Evolutionary conservation across 305 asterid genomes (phyloP).

Genomic region (Solanum aculeatissimum): DNA sequence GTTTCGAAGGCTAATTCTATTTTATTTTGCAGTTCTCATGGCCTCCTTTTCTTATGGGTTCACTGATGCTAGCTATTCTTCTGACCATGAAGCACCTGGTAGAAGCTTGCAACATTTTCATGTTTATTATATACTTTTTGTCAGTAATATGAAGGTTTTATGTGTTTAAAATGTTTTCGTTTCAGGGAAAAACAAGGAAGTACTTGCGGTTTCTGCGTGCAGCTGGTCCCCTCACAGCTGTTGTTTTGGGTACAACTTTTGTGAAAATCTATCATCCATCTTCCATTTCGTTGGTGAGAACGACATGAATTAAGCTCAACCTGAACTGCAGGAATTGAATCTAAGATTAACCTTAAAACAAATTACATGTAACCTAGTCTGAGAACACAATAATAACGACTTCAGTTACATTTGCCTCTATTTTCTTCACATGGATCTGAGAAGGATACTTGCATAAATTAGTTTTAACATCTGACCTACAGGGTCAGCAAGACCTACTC

Average conservation of each 20-base stretch:
- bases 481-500: not conserved
- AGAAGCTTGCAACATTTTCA: conserved; percentile 15
- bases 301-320: conserved; percentile 11
- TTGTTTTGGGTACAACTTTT: conserved; percentile 69
- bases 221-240: conserved; percentile 94
- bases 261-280: conserved; percentile 66
- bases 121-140: not conserved
- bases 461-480: not conserved
- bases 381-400: not conserved
- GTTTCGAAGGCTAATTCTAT: conserved; percentile 8
- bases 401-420: not conserved
- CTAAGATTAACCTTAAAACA: not conserved
- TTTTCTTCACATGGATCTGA: not conserved
- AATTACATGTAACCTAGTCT: not conserved
- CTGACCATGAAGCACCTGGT: conserved; percentile 88
- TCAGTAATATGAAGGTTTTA: not conserved
- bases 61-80: conserved; percentile 59
- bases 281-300: conserved; percentile 87
- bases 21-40: conserved; percentile 53
- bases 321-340: not conserved
- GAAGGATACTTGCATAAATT: not conserved
- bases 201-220: conserved; percentile 69
- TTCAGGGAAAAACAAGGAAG: conserved; percentile 71
- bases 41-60: conserved; percentile 96
- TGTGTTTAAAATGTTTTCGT: conserved; percentile 13